These are phyloP conservation scores for Diaporthe velutina DNA, from an alignment of 2,329 filamentous ascomycete species.

Conservation along the genomic window DNA sequence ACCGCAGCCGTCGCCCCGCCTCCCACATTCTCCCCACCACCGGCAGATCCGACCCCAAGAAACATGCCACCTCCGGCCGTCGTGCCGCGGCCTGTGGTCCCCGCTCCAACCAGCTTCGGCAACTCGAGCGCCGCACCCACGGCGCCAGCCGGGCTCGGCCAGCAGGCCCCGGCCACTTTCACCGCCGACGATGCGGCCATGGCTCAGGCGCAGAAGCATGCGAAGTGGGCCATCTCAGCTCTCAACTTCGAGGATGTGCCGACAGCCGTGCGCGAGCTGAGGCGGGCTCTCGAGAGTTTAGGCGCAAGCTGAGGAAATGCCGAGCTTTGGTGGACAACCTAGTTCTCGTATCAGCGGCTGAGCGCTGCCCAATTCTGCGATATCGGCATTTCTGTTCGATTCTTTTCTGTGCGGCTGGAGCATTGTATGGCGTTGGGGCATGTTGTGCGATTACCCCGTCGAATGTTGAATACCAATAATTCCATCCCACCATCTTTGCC, in stretches of 20 bases:
- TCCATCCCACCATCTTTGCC: not conserved
- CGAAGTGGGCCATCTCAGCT: constrained; percentile 96
- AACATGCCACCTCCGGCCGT: constrained; percentile 39
- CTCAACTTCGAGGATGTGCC: constrained; percentile 96
- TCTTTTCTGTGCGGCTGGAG: constrained; percentile 11
- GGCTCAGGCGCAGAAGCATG: constrained; percentile 89
- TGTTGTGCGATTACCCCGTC: constrained; percentile 1
- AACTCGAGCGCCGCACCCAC: constrained; percentile 15
- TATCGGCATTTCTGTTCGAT: not conserved
- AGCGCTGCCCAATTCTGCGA: not conserved
- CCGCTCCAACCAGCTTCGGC: constrained; percentile 34
- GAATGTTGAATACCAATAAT: constrained; percentile 29
- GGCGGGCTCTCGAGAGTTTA: constrained; percentile 77
- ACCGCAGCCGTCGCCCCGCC: constrained; percentile 48
- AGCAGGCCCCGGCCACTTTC: constrained; percentile 40
- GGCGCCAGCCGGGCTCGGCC: constrained; percentile 42
- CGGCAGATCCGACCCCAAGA: constrained; percentile 40
- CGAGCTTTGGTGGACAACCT: not conserved
- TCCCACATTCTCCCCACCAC: constrained; percentile 41
- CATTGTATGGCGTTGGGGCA: constrained; percentile 39
- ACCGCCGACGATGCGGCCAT: constrained; percentile 77
- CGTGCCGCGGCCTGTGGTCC: constrained; percentile 39
- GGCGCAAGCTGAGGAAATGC: constrained; percentile 61
- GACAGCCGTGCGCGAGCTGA: constrained; percentile 89
- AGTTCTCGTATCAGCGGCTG: not conserved